Evolutionary conservation across 768 basidiomycete genomes (phyloP).

Genomic region (Steccherinum ochraceum): DNA sequence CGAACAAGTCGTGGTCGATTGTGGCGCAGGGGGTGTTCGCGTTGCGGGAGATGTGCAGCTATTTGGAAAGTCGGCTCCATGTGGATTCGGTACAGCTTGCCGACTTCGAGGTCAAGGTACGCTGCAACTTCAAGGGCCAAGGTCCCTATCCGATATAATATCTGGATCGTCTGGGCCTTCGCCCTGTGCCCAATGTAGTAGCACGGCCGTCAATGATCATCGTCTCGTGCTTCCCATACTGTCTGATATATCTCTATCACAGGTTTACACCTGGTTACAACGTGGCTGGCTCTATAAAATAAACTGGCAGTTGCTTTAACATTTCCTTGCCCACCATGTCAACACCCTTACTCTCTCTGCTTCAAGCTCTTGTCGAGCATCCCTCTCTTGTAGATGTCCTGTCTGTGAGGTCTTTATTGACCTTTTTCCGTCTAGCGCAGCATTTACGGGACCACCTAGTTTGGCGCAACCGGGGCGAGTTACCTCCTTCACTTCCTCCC

Average conservation of each 20-base stretch:
- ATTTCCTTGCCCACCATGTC: too few species aligned
- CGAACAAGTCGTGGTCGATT: constrained; percentile 62
- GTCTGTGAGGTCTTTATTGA: not conserved
- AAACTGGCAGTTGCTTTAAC: too few species aligned
- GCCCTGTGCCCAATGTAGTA: constrained; percentile 24
- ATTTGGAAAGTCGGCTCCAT: constrained; percentile 88
- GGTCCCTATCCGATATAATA: constrained; percentile 61
- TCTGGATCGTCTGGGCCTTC: constrained; percentile 36
- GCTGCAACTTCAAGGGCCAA: constrained; percentile 49
- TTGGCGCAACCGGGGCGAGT: not conserved
- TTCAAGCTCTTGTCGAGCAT: too few species aligned
- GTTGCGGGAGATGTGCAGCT: constrained; percentile 83
- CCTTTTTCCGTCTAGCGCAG: not conserved
- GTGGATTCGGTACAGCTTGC: constrained; percentile 57
- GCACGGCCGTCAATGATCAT: too few species aligned
- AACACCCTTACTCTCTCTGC: too few species aligned
- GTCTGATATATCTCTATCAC: too few species aligned
- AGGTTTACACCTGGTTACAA: too few species aligned
- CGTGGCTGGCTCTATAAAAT: too few species aligned
- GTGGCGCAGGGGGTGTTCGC: constrained; percentile 60
- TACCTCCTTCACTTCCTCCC: not conserved
- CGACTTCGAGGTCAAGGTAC: constrained; percentile 57
- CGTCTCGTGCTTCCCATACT: too few species aligned
- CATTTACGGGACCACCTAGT: not conserved
- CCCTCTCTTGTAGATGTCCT: too few species aligned